Conservation (phyloP, 2,329 filamentous ascomycete genomes). For the Venturia effusa region DNA sequence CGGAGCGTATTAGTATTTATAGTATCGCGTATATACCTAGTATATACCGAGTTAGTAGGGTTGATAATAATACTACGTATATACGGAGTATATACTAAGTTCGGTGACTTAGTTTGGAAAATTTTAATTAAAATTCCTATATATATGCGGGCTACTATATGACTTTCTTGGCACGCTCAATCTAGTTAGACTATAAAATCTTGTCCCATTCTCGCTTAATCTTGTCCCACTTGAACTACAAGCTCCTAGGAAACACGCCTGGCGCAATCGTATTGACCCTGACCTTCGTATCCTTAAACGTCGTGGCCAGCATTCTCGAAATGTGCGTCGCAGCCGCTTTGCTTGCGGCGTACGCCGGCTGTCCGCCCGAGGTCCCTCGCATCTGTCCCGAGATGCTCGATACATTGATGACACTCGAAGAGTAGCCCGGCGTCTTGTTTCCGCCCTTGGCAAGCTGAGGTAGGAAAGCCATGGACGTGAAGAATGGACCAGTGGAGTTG, state of each 20-base stretch:
- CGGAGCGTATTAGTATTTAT: too few relatives aligned
- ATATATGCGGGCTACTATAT: too few relatives aligned
- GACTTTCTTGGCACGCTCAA: too few relatives aligned
- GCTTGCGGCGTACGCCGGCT: conserved; percentile 68
- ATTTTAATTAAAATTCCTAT: too few relatives aligned
- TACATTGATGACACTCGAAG: conserved; percentile 58
- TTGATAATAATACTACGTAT: too few relatives aligned
- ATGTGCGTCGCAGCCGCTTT: conserved; percentile 67
- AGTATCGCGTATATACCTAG: too few relatives aligned
- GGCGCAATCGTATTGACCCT: conserved; percentile 9
- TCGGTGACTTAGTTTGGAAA: too few relatives aligned
- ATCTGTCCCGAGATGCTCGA: conserved; percentile 66
- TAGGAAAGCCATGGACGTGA: conserved; percentile 60
- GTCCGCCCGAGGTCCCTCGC: conserved; percentile 57
- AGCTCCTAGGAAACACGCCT: conserved; percentile 53
- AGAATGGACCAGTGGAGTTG: conserved; percentile 68
- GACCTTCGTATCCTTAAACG: conserved; percentile 39
- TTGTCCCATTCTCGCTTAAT: too few relatives aligned
- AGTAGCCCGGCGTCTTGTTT: conserved; percentile 51
- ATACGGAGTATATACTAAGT: too few relatives aligned
- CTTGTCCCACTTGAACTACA: too few relatives aligned
- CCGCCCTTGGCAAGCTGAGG: conserved; percentile 52
- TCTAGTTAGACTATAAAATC: too few relatives aligned
- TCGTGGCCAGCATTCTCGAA: conserved; percentile 58
- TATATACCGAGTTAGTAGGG: too few relatives aligned